phyloP scores from a whole-genome alignment of 352 stramenopile species.

The Phytophthora brassicae region DNA sequence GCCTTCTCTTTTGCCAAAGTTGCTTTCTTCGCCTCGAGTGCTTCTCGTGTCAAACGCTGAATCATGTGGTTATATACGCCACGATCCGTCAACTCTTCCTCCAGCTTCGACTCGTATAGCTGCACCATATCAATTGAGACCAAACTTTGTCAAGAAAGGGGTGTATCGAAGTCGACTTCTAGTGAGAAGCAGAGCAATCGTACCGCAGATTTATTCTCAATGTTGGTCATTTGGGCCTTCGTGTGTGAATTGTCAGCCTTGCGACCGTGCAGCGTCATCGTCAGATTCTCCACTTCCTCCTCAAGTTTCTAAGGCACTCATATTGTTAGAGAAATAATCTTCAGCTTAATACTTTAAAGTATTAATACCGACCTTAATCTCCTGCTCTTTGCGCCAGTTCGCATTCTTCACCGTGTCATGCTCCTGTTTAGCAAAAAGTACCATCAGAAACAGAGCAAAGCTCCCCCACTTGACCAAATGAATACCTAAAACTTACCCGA shows the following conservation, averaged over 20 bases:
- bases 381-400: slow-evolving; percentile 69
- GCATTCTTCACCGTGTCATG: slow-evolving; percentile 64
- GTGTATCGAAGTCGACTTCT: neutral
- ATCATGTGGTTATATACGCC: slow-evolving; percentile 88
- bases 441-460: neutral
- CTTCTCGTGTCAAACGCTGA: slow-evolving; percentile 62
- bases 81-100: slow-evolving; percentile 67
- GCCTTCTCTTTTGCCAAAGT: slow-evolving; percentile 67
- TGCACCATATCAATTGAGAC: slow-evolving; percentile 19
- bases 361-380: too few relatives aligned
- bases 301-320: slow-evolving; percentile 52
- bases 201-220: slow-evolving; percentile 81
- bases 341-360: too few relatives aligned
- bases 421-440: slow-evolving; percentile 36
- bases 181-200: neutral
- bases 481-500: slow-evolving; percentile 33
- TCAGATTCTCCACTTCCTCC: slow-evolving; percentile 79
- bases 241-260: slow-evolving; percentile 55
- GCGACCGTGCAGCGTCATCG: slow-evolving; percentile 64
- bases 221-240: slow-evolving; percentile 62
- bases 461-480: too few relatives aligned
- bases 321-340: too few relatives aligned
- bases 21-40: slow-evolving; percentile 61
- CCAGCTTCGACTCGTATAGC: slow-evolving; percentile 79
- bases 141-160: neutral